These are phyloP conservation scores for Nakazawaea sp. DNA, from an alignment of 805 yeast species.

Conservation along the genomic window DNA sequence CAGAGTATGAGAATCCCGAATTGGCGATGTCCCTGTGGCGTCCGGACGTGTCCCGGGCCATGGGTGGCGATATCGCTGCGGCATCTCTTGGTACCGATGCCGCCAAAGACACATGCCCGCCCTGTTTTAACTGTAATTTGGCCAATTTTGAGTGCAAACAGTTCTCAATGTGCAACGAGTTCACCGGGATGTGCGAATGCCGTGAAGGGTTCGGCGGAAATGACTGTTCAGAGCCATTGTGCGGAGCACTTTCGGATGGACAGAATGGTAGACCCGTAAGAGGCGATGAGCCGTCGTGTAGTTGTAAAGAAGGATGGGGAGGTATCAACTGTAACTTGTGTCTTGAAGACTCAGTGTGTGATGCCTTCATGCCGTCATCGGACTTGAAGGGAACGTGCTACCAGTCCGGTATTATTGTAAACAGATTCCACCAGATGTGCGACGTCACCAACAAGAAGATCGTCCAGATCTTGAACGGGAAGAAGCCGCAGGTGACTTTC, in stretches of 20 bases:
- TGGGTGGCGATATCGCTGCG: no score
- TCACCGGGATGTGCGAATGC: slow-evolving; percentile 89
- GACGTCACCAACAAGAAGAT: slow-evolving; percentile 89
- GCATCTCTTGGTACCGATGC: no score
- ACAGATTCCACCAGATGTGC: slow-evolving; percentile 83
- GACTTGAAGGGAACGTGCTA: slow-evolving; percentile 83
- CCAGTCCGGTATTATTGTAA: slow-evolving; percentile 74
- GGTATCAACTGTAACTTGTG: slow-evolving; percentile 95
- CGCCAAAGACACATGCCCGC: slow-evolving; percentile 58
- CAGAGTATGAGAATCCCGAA: no score
- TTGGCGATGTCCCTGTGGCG: no score
- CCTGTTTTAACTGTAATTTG: slow-evolving; percentile 91
- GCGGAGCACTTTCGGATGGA: slow-evolving; percentile 75
- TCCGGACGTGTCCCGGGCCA: no score
- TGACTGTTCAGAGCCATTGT: slow-evolving; percentile 82
- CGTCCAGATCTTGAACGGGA: slow-evolving; percentile 69
- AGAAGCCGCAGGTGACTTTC: slow-evolving; percentile 87
- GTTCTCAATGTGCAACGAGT: slow-evolving; percentile 81
- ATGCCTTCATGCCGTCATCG: slow-evolving; percentile 82
- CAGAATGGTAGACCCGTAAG: slow-evolving; percentile 56
- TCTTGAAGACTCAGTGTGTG: slow-evolving; percentile 65
- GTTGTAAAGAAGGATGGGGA: slow-evolving; percentile 81
- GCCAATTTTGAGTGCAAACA: slow-evolving; percentile 90
- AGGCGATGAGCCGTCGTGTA: slow-evolving; percentile 44
- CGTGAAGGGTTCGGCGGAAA: slow-evolving; percentile 89